These are phyloP conservation scores for Scleromitrula shiraiana DNA, from an alignment of 2,329 filamentous ascomycete species.

Conservation along the genomic window DNA sequence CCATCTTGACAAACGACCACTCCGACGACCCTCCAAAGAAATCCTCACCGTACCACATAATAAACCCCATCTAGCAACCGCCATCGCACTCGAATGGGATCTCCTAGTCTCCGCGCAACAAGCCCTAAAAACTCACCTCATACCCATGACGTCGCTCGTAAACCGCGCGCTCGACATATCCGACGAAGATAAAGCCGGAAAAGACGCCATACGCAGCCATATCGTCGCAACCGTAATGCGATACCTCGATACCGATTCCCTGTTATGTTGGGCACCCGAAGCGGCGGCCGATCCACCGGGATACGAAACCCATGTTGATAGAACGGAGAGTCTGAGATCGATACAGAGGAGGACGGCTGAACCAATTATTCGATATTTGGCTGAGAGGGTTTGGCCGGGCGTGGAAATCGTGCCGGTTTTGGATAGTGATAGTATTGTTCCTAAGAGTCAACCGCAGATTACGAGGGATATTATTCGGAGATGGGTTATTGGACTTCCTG, in stretches of 20 bases:
- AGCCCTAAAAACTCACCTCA: constrained; percentile 76
- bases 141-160: constrained; percentile 79
- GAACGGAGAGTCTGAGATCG: constrained; percentile 55
- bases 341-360: constrained; percentile 63
- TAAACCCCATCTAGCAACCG: constrained; percentile 75
- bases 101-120: constrained; percentile 73
- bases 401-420: constrained; percentile 73
- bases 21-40: constrained; percentile 69
- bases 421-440: constrained; percentile 69
- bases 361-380: constrained; percentile 65
- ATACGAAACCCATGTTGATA: constrained; percentile 36
- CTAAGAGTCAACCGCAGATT: constrained; percentile 60
- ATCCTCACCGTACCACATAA: constrained; percentile 63
- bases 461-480: constrained; percentile 70
- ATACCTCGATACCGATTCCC: constrained; percentile 85
- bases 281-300: constrained; percentile 40
- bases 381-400: constrained; percentile 72
- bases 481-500: constrained; percentile 65
- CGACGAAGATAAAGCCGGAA: constrained; percentile 47
- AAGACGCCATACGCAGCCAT: constrained; percentile 48
- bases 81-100: constrained; percentile 92
- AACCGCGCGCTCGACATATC: constrained; percentile 78
- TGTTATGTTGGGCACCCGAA: constrained; percentile 78
- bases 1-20: constrained; percentile 67
- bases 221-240: constrained; percentile 66